Evolutionary conservation across 2,329 filamentous ascomycete genomes (phyloP).

Genomic region (Epichloe brachyelytri): DNA sequence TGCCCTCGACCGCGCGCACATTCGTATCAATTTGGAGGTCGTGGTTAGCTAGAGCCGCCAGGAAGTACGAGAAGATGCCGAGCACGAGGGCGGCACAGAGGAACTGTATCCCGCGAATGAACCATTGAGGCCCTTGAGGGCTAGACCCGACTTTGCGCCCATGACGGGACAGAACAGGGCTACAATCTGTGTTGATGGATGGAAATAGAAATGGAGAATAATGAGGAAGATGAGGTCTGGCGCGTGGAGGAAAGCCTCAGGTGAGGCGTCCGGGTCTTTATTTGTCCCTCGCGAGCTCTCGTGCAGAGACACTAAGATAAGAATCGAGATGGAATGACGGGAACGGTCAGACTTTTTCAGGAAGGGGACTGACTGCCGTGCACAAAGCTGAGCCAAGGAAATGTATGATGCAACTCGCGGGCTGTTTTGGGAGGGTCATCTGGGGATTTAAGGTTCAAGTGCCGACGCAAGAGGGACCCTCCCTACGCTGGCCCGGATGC

Average conservation of each 20-base stretch:
- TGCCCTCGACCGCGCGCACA: conserved; percentile 63
- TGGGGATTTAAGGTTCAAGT: background rate
- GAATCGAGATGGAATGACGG: too few species aligned
- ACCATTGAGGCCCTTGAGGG: conserved; percentile 58
- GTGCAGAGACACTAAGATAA: too few species aligned
- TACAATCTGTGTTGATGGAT: too few species aligned
- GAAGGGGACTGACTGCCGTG: too few species aligned
- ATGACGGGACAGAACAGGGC: conserved; percentile 8
- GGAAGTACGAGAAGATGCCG: conserved; percentile 73
- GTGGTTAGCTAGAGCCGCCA: conserved; percentile 58
- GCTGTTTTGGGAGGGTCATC: background rate
- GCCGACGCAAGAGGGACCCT: background rate
- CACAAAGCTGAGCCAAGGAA: background rate
- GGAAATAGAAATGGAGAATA: too few species aligned
- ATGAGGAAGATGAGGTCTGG: background rate
- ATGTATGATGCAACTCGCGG: conserved; percentile 1
- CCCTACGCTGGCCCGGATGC: background rate
- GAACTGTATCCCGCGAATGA: conserved; percentile 63
- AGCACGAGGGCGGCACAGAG: conserved; percentile 61
- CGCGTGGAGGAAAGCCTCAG: too few species aligned
- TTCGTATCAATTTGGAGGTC: conserved; percentile 48
- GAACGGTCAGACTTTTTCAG: too few species aligned
- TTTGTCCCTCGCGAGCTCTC: too few species aligned
- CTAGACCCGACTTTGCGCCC: conserved; percentile 25
- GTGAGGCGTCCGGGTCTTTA: too few species aligned